phyloP scores from a whole-genome alignment of 2,329 filamentous ascomycete genomes.

The Dothideomycetes sp. region DNA sequence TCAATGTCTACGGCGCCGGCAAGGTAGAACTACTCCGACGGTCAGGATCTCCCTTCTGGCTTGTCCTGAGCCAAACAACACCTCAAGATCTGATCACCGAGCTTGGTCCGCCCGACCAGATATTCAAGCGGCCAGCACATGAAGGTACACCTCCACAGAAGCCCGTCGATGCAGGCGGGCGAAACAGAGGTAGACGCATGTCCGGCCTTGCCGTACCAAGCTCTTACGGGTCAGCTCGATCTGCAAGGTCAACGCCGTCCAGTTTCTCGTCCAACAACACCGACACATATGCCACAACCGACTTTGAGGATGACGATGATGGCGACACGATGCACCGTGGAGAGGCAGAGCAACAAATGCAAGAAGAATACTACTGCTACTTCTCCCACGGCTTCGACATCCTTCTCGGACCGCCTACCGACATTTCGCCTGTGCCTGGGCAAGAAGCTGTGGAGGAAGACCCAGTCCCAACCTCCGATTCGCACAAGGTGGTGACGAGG shows the following conservation, averaged over 20 bases:
- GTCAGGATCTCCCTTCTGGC: slow-evolving; percentile 54
- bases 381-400: slow-evolving; percentile 93
- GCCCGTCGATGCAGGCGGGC: neutral
- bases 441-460: slow-evolving; percentile 13
- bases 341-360: slow-evolving; percentile 52
- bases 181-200: slow-evolving; percentile 10
- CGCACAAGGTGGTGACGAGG: slow-evolving; percentile 72
- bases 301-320: slow-evolving; percentile 33
- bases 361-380: slow-evolving; percentile 86
- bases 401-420: slow-evolving; percentile 66
- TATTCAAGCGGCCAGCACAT: slow-evolving; percentile 44
- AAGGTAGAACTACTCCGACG: slow-evolving; percentile 67
- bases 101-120: slow-evolving; percentile 84
- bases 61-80: slow-evolving; percentile 74
- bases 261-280: slow-evolving; percentile 29
- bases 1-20: slow-evolving; percentile 68
- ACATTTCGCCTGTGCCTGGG: slow-evolving; percentile 9
- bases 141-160: slow-evolving; percentile 2
- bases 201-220: slow-evolving; percentile 9
- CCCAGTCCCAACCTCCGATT: slow-evolving; percentile 14
- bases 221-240: slow-evolving; percentile 13
- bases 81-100: slow-evolving; percentile 86
- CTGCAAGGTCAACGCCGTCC: slow-evolving; percentile 22
- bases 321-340: slow-evolving; percentile 30
- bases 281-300: slow-evolving; percentile 29